phyloP scores from a whole-genome alignment of 2,329 filamentous ascomycete species.

The Tolypocladium paradoxum region DNA sequence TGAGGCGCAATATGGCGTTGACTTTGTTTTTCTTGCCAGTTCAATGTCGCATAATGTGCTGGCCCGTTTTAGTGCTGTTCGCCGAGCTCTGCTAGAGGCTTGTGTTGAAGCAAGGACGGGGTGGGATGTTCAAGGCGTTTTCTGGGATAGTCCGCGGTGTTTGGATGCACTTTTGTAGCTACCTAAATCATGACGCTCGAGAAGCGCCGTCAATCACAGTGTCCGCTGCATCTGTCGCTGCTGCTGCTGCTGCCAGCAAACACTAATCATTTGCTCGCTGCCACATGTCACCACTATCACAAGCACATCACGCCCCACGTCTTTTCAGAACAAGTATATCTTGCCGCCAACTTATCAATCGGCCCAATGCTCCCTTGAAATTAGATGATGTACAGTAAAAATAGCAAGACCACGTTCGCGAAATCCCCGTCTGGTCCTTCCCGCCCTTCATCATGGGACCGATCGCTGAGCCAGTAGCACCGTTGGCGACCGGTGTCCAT shows the following conservation, averaged over 20 bases:
- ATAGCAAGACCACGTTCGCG: conserved; percentile 1
- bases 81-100: too few relatives aligned
- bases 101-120: neutral
- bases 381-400: conserved; percentile 16
- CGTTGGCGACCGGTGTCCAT: neutral
- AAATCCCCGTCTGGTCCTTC: neutral
- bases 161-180: neutral
- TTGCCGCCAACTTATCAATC: conserved; percentile 6
- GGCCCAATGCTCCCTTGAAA: conserved; percentile 7
- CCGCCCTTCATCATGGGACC: neutral
- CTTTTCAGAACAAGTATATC: conserved; percentile 5
- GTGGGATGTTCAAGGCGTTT: neutral
- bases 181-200: neutral
- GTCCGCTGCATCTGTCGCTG: neutral
- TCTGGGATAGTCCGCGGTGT: neutral
- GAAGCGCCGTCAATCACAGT: neutral
- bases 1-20: neutral
- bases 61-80: too few relatives aligned
- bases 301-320: neutral
- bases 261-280: neutral
- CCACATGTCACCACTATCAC: neutral
- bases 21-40: neutral
- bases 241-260: neutral
- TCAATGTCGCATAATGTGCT: neutral
- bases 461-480: neutral